Base-by-base conservation (phyloP, 2,329 filamentous ascomycete genomes). In the Trichoderma koningiopsis region DNA sequence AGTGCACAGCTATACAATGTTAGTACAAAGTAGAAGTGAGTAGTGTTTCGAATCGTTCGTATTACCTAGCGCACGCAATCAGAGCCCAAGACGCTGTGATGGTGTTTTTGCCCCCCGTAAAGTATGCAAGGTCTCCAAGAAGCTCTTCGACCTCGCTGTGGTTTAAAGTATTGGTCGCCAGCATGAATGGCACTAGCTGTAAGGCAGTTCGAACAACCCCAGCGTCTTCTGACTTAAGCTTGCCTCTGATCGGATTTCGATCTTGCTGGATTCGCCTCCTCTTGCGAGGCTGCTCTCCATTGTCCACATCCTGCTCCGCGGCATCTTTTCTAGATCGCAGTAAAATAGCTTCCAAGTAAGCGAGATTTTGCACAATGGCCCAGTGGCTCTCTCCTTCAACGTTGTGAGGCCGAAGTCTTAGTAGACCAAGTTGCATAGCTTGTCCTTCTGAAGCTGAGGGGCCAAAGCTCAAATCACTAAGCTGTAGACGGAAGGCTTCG, bases 11-110 rank as follows among this genome's bases (percentile, higher is more conserved):
- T 82, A 59, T n/a, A 24, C 10, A 55, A n/a, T 29, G 60, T 79
- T 43, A 80, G 74, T 37, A 31, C 22, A 5, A 29, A 31, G n/a
- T 13, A 27, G 24, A n/a, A 13, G 10, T 19, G 49, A n/a, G 14
- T 0, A 13, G 53, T 33, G 16, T 5, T 3, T 29, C 68, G 85
- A 11, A 11, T 76, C 82, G 5, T 3, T 31, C 68, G 85, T 22
- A 11, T 76, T 82, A 94, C 93, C 92, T 92, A 71, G 92, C 85
- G 76, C 93, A 88, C n/a, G 90, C 91, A 64, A 97, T 79, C 83
- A 97, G 88, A 22, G 93, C 91, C 96, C 96, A 99, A 0, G 90
- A 92, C 8, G 90, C 87, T 52, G 90, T 82, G 10, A 80, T 79
- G 16, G 82, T 80, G 72, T 91, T 89, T 74, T 97, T 94, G 75